Base-by-base conservation (phyloP, 495 filamentous ascomycete species). In the Parmelia sp. region DNA sequence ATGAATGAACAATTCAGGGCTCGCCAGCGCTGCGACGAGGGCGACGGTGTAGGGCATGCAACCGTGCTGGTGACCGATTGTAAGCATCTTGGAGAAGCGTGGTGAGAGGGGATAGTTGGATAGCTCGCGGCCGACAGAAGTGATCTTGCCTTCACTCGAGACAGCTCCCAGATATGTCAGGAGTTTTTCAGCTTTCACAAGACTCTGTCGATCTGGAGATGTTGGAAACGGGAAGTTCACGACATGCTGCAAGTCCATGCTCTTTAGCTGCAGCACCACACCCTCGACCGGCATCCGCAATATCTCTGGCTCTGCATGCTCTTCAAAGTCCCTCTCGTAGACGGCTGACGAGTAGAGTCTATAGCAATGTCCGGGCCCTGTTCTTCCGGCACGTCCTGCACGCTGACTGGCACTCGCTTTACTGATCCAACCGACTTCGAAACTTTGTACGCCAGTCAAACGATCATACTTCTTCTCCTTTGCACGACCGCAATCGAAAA, bases 201-300 rank as follows among this genome's bases (percentile, higher is more conserved):
- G 80, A 65, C 86, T 90, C 64, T 87, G 79, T 19, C 87, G 86
- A 66, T 91, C 89, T 25, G 94, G 95, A 10, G 91, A 86, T 5
- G 95, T 96, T 11, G 95, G 95, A 73, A 97, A 99, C n/a, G 94
- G 95, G 73, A 99, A 99, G 70, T 92, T 96, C 71, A 88, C 84
- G 4, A 97, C 88, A 61, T 92, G 88, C 66, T 92, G 89, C 29
- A 97, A 80, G 63, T 90, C 90, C 91, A 97, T 96, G 66, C 88
- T 86, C 78, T 97, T 97, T 70, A 99, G 88, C 71, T 96, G 92
- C 12, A 99, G 81, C 9, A 97, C 92, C 21, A 97, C 88, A 62
- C 86, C 83, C 74, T 99, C 95, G 49, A 97, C 90, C 21, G 95
- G 95, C 76, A 92, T 96, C 12, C 92, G 84, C 40, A 95, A 75